phyloP scores from a whole-genome alignment of 1,139 yeast genomes.

The Zygosaccharomyces sapae region DNA sequence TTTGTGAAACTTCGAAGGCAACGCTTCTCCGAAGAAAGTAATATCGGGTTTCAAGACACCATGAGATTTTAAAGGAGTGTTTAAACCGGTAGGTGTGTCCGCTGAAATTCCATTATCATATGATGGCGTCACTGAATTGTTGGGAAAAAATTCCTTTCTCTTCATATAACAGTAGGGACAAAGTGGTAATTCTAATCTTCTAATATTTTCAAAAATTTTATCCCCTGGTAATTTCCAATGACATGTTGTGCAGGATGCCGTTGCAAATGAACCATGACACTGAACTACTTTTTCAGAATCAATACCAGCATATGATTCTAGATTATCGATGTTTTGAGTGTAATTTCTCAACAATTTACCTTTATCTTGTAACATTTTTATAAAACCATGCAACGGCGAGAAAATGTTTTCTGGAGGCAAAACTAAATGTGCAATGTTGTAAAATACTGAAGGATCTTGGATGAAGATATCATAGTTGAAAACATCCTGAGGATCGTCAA shows the following conservation, averaged over 20 bases:
- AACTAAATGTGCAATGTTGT: conserved; percentile 82
- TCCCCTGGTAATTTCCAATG: conserved; percentile 65
- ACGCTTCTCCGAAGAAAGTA: conserved; percentile 86
- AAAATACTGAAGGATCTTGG: conserved; percentile 78
- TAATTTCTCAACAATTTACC: conserved; percentile 81
- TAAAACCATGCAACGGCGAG: conserved; percentile 85
- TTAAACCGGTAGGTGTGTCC: conserved; percentile 28
- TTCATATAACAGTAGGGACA: conserved; percentile 64
- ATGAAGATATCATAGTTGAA: conserved; percentile 73
- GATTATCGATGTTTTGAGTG: conserved; percentile 91
- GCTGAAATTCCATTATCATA: conserved; percentile 3
- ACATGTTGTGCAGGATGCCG: conserved; percentile 85
- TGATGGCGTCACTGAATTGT: conserved; percentile 13
- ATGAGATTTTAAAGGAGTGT: conserved; percentile 41
- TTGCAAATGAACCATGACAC: conserved; percentile 95
- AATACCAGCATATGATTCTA: conserved; percentile 83
- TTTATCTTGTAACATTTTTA: conserved; percentile 67
- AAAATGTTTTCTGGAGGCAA: conserved; percentile 71
- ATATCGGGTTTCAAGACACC: conserved; percentile 97
- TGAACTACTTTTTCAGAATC: conserved; percentile 68
- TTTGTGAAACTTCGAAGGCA: conserved; percentile 72
- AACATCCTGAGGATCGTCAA: conserved; percentile 91
- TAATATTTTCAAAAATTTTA: conserved; percentile 57
- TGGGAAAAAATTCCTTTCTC: conserved; percentile 39
- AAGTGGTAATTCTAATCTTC: conserved; percentile 57